Conservation (phyloP, 805 yeast genomes). For the Wickerhamomyces hampshirensis region DNA sequence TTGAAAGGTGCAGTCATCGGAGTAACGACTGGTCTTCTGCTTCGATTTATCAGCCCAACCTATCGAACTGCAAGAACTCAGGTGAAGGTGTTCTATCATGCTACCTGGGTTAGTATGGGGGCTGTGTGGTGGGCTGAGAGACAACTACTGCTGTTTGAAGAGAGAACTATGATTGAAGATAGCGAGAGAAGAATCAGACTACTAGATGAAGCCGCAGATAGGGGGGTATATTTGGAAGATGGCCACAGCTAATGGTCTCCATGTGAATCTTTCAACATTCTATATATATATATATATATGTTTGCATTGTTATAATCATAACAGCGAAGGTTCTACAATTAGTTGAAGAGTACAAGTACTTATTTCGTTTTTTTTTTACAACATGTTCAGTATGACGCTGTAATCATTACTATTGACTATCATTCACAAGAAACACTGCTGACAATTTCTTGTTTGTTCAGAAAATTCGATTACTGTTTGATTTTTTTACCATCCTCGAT, state of each 20-base stretch:
- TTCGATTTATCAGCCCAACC: conserved; percentile 31
- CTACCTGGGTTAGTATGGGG: conserved; percentile 37
- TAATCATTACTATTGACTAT: too few relatives aligned
- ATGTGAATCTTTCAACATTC: not conserved
- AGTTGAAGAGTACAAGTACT: too few relatives aligned
- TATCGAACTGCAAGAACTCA: conserved; percentile 35
- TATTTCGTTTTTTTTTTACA: too few relatives aligned
- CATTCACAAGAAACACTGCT: not conserved
- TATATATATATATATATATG: too few relatives aligned
- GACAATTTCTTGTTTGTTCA: not conserved
- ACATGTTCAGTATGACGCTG: too few relatives aligned
- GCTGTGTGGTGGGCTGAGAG: conserved; percentile 39
- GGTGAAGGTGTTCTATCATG: conserved; percentile 36
- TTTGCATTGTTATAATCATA: too few relatives aligned
- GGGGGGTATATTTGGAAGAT: conserved; percentile 38
- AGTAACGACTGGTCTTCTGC: conserved; percentile 27
- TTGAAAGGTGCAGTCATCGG: conserved; percentile 37
- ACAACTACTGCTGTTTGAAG: conserved; percentile 32
- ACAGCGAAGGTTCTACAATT: not conserved
- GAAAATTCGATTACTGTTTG: too few relatives aligned
- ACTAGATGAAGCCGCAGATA: conserved; percentile 40
- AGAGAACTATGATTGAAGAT: conserved; percentile 30
- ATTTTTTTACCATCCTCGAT: not conserved
- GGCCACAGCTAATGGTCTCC: conserved; percentile 8
- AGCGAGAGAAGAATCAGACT: conserved; percentile 30